These are phyloP conservation scores for Pleurozium schreberi DNA, from an alignment of 225 moss, liverwort and hornwort genomes.

Conservation along the genomic window DNA sequence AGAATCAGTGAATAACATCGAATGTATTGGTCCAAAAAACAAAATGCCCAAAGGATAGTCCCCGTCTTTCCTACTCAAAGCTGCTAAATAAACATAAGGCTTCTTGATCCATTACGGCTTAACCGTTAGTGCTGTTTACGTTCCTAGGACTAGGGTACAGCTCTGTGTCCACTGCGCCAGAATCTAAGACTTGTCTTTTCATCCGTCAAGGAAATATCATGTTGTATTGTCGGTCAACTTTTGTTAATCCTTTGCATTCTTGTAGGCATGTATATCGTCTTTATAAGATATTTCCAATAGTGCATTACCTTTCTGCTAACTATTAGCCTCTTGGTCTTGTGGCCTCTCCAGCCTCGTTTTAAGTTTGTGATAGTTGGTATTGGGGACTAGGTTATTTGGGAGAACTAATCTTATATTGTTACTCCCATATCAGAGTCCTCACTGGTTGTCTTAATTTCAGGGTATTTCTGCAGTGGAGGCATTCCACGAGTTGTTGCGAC, in stretches of 20 bases:
- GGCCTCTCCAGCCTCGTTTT: background rate
- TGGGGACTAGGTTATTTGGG: background rate
- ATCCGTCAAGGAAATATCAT: background rate
- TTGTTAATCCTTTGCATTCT: background rate
- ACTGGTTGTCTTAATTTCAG: slow-evolving; percentile 13
- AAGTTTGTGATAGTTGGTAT: background rate
- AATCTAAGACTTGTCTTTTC: background rate
- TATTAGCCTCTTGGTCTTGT: background rate
- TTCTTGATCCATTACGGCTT: background rate
- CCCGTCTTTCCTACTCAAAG: background rate
- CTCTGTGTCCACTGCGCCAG: background rate
- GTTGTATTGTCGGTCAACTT: background rate
- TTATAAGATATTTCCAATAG: background rate
- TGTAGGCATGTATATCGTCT: background rate
- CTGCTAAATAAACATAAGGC: background rate
- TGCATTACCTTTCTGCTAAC: background rate
- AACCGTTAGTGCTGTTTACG: background rate
- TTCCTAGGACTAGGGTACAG: background rate
- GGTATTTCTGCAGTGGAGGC: slow-evolving; percentile 93
- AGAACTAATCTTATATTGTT: background rate
- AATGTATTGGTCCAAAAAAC: background rate
- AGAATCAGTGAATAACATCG: background rate
- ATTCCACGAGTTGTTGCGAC: slow-evolving; percentile 74
- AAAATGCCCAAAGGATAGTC: background rate
- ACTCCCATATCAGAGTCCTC: background rate